Evolutionary conservation across 2,329 filamentous ascomycete genomes (phyloP).

Genomic region (Exophiala spinifera): DNA sequence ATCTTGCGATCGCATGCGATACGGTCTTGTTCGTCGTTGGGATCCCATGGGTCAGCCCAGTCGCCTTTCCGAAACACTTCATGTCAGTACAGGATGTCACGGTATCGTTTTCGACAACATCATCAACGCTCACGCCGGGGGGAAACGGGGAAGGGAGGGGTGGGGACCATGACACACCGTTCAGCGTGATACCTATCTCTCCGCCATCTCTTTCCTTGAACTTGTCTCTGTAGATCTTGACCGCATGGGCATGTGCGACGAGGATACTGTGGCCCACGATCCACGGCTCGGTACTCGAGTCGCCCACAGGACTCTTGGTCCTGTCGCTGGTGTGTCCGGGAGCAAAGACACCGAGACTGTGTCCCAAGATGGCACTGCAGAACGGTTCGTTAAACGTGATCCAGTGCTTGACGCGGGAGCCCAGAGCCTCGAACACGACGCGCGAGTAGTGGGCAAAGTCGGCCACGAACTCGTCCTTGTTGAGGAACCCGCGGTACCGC

Average conservation of each 20-base stretch:
- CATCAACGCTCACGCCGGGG: no score
- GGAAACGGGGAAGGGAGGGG: neutral
- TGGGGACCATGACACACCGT: slow-evolving; percentile 52
- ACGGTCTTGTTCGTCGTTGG: slow-evolving; percentile 68
- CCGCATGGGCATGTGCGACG: slow-evolving; percentile 73
- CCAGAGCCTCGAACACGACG: slow-evolving; percentile 69
- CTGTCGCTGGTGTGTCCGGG: slow-evolving; percentile 79
- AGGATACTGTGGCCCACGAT: slow-evolving; percentile 76
- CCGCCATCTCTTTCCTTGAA: slow-evolving; percentile 71
- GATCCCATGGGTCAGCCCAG: slow-evolving; percentile 78
- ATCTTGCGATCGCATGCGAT: slow-evolving; percentile 77
- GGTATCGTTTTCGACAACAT: no score
- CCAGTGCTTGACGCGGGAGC: slow-evolving; percentile 77
- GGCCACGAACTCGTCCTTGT: slow-evolving; percentile 75
- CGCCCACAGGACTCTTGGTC: slow-evolving; percentile 65
- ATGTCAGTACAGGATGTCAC: no score
- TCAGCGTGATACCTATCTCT: slow-evolving; percentile 83
- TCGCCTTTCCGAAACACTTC: slow-evolving; percentile 53
- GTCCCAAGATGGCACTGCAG: slow-evolving; percentile 78
- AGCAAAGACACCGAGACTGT: slow-evolving; percentile 73
- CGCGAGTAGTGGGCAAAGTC: slow-evolving; percentile 79
- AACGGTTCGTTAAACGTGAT: slow-evolving; percentile 90
- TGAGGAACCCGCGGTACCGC: slow-evolving; percentile 76
- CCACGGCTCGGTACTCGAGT: slow-evolving; percentile 77
- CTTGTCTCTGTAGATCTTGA: slow-evolving; percentile 78